Percentiles rank a stretch among this genome's conserved stretches.
Evolutionary conservation across 495 filamentous ascomycete genomes (phyloP).

Genomic region (Glonium stellatum): DNA sequence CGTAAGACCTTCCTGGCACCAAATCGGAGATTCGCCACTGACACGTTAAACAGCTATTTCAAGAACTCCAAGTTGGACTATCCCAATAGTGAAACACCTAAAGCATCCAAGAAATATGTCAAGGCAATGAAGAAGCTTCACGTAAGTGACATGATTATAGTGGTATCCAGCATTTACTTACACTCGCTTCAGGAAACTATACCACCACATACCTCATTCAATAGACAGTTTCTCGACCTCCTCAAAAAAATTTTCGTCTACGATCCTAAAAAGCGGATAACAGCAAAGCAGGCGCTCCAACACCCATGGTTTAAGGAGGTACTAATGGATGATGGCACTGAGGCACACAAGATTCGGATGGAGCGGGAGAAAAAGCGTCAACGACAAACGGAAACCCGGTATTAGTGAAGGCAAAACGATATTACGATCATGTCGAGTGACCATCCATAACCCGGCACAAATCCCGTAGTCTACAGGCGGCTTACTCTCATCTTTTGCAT

Average conservation of each 20-base stretch:
- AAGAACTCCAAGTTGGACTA: slow-evolving; percentile 77
- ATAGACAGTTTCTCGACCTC: slow-evolving; percentile 79
- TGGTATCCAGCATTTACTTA: slow-evolving; percentile 1
- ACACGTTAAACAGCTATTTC: slow-evolving; percentile 61
- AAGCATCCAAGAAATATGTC: slow-evolving; percentile 85
- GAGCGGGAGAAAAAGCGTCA: slow-evolving; percentile 23
- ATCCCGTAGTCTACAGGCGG: not conserved
- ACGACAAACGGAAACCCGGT: slow-evolving; percentile 14
- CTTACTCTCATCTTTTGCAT: slow-evolving; percentile 23
- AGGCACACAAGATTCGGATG: slow-evolving; percentile 48
- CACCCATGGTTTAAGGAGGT: slow-evolving; percentile 92
- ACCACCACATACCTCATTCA: slow-evolving; percentile 68
- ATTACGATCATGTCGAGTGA: slow-evolving; percentile 4
- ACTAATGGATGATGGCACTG: slow-evolving; percentile 82
- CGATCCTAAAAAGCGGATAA: slow-evolving; percentile 83
- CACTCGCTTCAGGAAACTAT: slow-evolving; percentile 70
- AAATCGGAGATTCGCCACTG: slow-evolving; percentile 24
- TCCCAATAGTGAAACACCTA: slow-evolving; percentile 76
- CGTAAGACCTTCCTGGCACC: slow-evolving; percentile 50
- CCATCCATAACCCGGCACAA: not conserved
- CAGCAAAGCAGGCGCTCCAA: slow-evolving; percentile 81
- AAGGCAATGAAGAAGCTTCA: slow-evolving; percentile 85
- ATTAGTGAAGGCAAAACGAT: not conserved
- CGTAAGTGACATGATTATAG: slow-evolving; percentile 48
- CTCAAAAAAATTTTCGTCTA: slow-evolving; percentile 90